These are phyloP conservation scores for Pyronema domesticum DNA, from an alignment of 495 filamentous ascomycete species.

Conservation along the genomic window DNA sequence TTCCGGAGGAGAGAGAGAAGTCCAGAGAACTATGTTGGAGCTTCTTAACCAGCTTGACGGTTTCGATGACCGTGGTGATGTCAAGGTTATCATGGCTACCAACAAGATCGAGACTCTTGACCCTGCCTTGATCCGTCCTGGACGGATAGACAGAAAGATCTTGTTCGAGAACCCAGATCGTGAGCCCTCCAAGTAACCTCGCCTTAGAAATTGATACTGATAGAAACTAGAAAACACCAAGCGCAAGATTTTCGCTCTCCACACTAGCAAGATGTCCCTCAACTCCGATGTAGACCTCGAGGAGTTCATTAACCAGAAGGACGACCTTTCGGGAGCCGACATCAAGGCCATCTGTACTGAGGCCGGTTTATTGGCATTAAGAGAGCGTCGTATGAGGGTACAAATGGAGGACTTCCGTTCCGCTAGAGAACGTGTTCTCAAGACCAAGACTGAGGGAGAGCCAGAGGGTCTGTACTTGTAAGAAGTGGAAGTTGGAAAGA, in stretches of 20 bases:
- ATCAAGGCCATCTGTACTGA: slow-evolving; percentile 99
- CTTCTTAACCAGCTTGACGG: slow-evolving; percentile 96
- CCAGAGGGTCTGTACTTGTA: slow-evolving; percentile 99
- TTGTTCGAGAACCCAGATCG: slow-evolving; percentile 97
- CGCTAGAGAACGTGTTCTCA: slow-evolving; percentile 84
- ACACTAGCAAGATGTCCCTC: slow-evolving; percentile 97
- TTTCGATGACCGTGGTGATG: slow-evolving; percentile 96
- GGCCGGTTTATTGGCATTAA: slow-evolving; percentile 82
- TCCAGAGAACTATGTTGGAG: slow-evolving; percentile 97
- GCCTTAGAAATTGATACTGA: slow-evolving; percentile 3
- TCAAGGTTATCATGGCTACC: slow-evolving; percentile 99
- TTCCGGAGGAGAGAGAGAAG: slow-evolving; percentile 90
- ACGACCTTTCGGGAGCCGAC: slow-evolving; percentile 91
- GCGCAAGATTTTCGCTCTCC: slow-evolving; percentile 98
- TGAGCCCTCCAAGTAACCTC: slow-evolving; percentile 22
- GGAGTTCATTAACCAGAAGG: slow-evolving; percentile 97
- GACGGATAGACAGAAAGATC: slow-evolving; percentile 98
- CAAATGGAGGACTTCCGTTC: slow-evolving; percentile 96
- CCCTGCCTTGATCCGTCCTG: slow-evolving; percentile 87
- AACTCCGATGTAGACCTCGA: slow-evolving; percentile 90
- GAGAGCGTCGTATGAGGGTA: slow-evolving; percentile 92
- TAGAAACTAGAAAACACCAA: slow-evolving; percentile 68
- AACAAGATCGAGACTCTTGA: slow-evolving; percentile 99
- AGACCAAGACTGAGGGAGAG: slow-evolving; percentile 97
- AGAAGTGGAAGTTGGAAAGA: background rate